Conservation (phyloP, 164 flowering plant genomes). For the Cinnamomum micranthum region DNA sequence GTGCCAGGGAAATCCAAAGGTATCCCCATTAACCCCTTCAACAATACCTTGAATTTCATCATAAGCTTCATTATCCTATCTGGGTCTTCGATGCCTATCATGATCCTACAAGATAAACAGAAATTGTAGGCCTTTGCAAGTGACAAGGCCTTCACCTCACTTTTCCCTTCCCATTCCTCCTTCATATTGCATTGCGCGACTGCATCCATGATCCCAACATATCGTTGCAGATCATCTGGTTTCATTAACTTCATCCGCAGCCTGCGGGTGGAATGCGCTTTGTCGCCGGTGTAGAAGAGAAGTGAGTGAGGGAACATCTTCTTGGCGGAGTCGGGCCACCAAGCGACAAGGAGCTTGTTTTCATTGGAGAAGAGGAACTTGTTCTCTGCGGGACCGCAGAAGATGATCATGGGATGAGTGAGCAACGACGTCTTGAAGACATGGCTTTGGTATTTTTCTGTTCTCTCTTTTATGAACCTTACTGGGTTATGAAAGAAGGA, state of each 20-base stretch:
- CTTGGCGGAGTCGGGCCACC: constrained; percentile 31
- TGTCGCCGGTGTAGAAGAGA: constrained; percentile 24
- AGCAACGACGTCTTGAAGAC: constrained; percentile 37
- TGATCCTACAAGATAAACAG: constrained; percentile 23
- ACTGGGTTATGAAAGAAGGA: not conserved
- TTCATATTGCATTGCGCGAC: constrained; percentile 18
- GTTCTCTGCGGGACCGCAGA: constrained; percentile 37
- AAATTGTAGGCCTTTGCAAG: constrained; percentile 26
- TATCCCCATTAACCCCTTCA: constrained; percentile 8
- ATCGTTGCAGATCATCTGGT: constrained; percentile 6
- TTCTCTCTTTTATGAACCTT: not conserved
- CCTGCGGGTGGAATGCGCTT: not conserved
- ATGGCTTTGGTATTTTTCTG: not conserved
- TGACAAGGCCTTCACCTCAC: constrained; percentile 24
- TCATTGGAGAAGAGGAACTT: constrained; percentile 44
- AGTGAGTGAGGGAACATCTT: constrained; percentile 31
- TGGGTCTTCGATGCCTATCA: constrained; percentile 35
- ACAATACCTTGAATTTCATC: constrained; percentile 3
- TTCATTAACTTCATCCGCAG: constrained; percentile 17
- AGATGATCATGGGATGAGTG: constrained; percentile 25
- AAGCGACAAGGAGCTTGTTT: constrained; percentile 22
- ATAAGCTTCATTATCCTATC: constrained; percentile 18
- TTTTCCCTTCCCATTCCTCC: constrained; percentile 19
- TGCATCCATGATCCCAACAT: constrained; percentile 1
- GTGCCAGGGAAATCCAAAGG: constrained; percentile 46